Conservation (phyloP, 1,284 basidiomycete species). For the Leccinum subspadiceum region DNA sequence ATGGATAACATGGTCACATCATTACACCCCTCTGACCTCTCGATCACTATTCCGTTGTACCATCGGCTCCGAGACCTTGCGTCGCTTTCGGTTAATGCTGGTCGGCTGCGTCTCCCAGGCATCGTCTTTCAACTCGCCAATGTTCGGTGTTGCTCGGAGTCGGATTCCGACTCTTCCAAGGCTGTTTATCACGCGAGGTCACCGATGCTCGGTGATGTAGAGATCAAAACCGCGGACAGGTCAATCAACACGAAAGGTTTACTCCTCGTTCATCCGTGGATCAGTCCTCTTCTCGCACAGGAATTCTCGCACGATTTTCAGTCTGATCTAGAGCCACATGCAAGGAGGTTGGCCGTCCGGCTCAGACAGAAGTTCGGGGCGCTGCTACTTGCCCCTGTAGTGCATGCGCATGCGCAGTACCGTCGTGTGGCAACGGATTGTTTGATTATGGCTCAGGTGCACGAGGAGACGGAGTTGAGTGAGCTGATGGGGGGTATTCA, state of each 20-base stretch:
- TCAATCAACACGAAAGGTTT: not conserved
- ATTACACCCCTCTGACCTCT: conserved; percentile 1
- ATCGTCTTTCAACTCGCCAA: conserved; percentile 4
- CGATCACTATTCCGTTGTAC: not conserved
- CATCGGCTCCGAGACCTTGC: not conserved
- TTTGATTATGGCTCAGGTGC: conserved; percentile 3
- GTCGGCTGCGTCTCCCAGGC: conserved; percentile 8
- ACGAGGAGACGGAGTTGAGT: not conserved
- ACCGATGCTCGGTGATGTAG: not conserved
- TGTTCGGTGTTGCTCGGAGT: not conserved
- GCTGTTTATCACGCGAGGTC: conserved; percentile 1
- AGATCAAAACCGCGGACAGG: conserved; percentile 6
- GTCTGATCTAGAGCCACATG: not conserved
- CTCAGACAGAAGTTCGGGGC: conserved; percentile 3
- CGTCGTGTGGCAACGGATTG: conserved; percentile 6
- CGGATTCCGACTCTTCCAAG: not conserved
- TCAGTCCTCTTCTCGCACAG: not conserved
- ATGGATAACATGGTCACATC: not conserved
- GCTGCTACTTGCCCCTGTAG: not conserved
- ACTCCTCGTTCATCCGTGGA: conserved; percentile 13
- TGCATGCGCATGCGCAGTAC: not conserved
- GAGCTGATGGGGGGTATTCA: not conserved
- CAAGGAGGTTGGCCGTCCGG: not conserved
- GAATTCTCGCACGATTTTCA: not conserved
- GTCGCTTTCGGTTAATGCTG: not conserved